Evolutionary conservation across 495 filamentous ascomycete genomes (phyloP).

Genomic region (Penicillium maclennaniae): DNA sequence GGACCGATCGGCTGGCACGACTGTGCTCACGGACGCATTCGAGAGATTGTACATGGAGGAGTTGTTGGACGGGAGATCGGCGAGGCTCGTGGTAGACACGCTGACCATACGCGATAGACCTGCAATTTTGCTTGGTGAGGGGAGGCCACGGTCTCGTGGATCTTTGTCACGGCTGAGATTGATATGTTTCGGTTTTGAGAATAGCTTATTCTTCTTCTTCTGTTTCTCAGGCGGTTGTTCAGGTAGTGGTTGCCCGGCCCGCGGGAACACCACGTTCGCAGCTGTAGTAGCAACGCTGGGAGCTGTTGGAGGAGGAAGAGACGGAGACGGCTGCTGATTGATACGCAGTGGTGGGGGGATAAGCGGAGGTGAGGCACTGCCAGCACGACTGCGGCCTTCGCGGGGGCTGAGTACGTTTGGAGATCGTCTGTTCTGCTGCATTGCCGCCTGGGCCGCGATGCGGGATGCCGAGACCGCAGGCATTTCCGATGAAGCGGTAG

Average conservation of each 20-base stretch:
- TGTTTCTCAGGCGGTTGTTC: constrained; percentile 57
- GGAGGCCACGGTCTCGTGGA: constrained; percentile 61
- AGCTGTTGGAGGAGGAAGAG: constrained; percentile 54
- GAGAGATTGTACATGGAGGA: constrained; percentile 76
- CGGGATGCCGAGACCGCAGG: constrained; percentile 66
- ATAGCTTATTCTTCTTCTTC: constrained; percentile 80
- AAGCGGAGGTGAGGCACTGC: constrained; percentile 44
- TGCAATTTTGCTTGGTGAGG: constrained; percentile 76
- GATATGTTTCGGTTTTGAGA: constrained; percentile 83
- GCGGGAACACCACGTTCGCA: constrained; percentile 81
- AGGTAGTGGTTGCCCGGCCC: constrained; percentile 55
- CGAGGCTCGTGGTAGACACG: constrained; percentile 72
- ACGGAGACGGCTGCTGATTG: constrained; percentile 35
- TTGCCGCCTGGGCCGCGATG: constrained; percentile 88
- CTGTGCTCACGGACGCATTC: constrained; percentile 81
- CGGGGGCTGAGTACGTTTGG: constrained; percentile 56
- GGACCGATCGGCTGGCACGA: constrained; percentile 48
- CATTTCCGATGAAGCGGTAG: constrained; percentile 57
- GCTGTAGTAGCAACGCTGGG: constrained; percentile 72
- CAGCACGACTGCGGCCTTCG: constrained; percentile 32
- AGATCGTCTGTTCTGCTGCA: constrained; percentile 75
- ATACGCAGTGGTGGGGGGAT: constrained; percentile 23
- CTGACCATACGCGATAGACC: constrained; percentile 62
- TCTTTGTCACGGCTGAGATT: constrained; percentile 70
- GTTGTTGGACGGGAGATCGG: constrained; percentile 59